Conservation (phyloP, 2,329 filamentous ascomycete species). For the Hypoxylon sp. region DNA sequence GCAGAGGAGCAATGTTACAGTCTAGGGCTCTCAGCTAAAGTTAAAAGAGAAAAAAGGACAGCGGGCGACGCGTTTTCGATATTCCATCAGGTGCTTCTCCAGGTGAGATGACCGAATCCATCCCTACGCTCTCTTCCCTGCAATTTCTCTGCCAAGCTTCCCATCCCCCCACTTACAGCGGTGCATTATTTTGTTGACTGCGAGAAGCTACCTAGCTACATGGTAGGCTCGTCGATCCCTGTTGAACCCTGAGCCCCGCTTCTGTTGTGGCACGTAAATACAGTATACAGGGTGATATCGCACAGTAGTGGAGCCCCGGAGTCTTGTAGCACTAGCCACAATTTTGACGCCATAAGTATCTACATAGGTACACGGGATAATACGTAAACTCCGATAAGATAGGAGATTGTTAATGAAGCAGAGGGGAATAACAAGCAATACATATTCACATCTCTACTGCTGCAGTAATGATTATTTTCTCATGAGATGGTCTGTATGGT, state of each 20-base stretch:
- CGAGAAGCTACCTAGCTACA: slow-evolving; percentile 15
- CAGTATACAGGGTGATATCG: not conserved
- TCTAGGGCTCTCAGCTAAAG: slow-evolving; percentile 11
- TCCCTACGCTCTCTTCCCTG: slow-evolving; percentile 13
- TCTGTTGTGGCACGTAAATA: slow-evolving; percentile 13
- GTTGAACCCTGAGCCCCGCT: slow-evolving; percentile 17
- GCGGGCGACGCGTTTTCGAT: slow-evolving; percentile 31
- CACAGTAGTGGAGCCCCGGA: not conserved
- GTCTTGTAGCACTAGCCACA: slow-evolving; percentile 9
- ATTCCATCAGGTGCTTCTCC: slow-evolving; percentile 27
- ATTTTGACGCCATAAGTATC: not conserved
- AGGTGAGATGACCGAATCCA: slow-evolving; percentile 30
- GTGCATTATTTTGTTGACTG: slow-evolving; percentile 31
- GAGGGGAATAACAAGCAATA: slow-evolving; percentile 3
- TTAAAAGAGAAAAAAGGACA: slow-evolving; percentile 19
- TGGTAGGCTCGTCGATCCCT: not conserved
- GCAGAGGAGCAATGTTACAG: slow-evolving; percentile 6
- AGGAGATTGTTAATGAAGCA: slow-evolving; percentile 4
- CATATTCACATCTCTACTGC: slow-evolving; percentile 2
- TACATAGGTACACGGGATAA: slow-evolving; percentile 7
- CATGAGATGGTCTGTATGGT: slow-evolving; percentile 29
- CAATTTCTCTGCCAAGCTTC: slow-evolving; percentile 31
- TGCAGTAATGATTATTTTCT: not conserved
- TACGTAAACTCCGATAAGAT: slow-evolving; percentile 28
- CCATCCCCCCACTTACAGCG: slow-evolving; percentile 36